phyloP scores from a whole-genome alignment of 2,329 filamentous ascomycete species.

The Alternaria sp. region DNA sequence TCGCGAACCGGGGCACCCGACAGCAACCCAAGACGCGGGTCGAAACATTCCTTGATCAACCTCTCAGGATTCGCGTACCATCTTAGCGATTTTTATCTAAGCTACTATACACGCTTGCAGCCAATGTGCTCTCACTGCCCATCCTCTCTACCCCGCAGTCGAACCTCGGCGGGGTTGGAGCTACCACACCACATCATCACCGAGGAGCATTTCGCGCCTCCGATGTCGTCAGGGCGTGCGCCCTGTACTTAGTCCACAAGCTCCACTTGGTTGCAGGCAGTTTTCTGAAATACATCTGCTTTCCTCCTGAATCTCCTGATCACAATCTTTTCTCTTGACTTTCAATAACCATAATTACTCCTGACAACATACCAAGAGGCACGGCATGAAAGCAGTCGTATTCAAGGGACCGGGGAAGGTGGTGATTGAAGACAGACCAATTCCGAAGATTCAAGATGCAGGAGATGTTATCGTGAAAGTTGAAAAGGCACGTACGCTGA shows the following conservation, averaged over 20 bases:
- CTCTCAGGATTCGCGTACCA: not conserved
- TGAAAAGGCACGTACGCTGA: constrained; percentile 55
- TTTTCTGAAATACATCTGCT: not conserved
- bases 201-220: constrained; percentile 12
- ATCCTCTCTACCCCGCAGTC: constrained; percentile 26
- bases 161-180: constrained; percentile 34
- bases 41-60: not conserved
- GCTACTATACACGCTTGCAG: constrained; percentile 8
- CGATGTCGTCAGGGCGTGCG: constrained; percentile 18
- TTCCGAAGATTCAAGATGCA: constrained; percentile 74
- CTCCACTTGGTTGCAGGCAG: constrained; percentile 2
- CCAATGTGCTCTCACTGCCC: constrained; percentile 9
- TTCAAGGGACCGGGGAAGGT: constrained; percentile 81
- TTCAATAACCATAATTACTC: not conserved
- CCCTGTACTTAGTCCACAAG: constrained; percentile 15
- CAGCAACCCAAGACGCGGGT: not conserved
- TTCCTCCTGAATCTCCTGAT: not conserved
- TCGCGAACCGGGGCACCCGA: not conserved
- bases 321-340: not conserved
- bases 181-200: constrained; percentile 11
- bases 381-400: constrained; percentile 82
- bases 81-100: not conserved
- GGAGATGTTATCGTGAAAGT: constrained; percentile 85
- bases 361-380: constrained; percentile 22
- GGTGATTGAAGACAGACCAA: constrained; percentile 77